These are phyloP conservation scores for Schizophyllum amplum DNA, from an alignment of 1,284 basidiomycete genomes.

Conservation along the genomic window DNA sequence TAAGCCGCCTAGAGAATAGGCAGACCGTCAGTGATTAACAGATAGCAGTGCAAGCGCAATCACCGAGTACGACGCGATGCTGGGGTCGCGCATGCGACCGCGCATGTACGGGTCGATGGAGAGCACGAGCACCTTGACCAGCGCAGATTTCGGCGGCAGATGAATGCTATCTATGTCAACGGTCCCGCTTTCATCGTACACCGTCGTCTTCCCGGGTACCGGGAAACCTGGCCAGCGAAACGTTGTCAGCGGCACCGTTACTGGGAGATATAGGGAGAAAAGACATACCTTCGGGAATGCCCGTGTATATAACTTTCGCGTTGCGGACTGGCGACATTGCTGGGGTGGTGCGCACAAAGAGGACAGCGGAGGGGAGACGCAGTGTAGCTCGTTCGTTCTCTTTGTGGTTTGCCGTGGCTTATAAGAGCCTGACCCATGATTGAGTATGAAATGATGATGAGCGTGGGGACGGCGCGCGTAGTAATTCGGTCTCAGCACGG, in stretches of 20 bases:
- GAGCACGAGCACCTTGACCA: constrained; percentile 1
- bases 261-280: background rate
- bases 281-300: background rate
- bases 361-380: background rate
- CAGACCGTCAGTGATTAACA: no score
- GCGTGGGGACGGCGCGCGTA: no score
- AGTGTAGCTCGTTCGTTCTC: background rate
- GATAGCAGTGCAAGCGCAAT: no score
- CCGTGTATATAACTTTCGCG: background rate
- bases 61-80: constrained; percentile 9
- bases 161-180: constrained; percentile 8
- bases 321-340: background rate
- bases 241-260: background rate
- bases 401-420: no score
- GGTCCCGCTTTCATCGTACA: constrained; percentile 8
- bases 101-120: constrained; percentile 1
- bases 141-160: constrained; percentile 16
- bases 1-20: no score
- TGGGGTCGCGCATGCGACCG: background rate
- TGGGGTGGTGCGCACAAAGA: constrained; percentile 13
- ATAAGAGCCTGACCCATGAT: no score
- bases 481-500: no score
- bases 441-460: no score
- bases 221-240: constrained; percentile 8
- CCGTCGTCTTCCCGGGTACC: constrained; percentile 9